A percentile compares a stretch with the other conserved stretches of the same genome.
Evolutionary conservation across 768 basidiomycete species (phyloP).

Genomic region (Solioccasus polychromus): DNA sequence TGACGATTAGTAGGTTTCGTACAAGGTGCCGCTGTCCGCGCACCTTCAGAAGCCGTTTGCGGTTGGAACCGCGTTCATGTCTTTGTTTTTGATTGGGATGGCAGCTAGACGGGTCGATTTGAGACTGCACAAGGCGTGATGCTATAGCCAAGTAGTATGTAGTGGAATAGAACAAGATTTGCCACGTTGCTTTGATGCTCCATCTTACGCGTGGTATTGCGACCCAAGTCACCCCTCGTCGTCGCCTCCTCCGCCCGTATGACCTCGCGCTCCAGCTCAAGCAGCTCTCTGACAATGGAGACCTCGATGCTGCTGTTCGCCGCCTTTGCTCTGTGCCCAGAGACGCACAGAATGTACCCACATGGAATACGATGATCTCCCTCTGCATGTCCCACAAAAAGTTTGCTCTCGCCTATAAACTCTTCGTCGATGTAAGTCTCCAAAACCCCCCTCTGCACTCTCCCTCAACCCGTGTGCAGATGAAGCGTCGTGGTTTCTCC

Average conservation of each 20-base stretch:
- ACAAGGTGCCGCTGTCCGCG: conserved; percentile 76
- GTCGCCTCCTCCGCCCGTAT: conserved; percentile 55
- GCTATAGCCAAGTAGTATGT: not conserved
- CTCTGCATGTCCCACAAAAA: conserved; percentile 55
- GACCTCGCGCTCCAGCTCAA: conserved; percentile 58
- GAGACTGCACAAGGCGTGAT: conserved; percentile 42
- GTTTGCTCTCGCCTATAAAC: conserved; percentile 57
- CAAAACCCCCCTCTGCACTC: conserved; percentile 10
- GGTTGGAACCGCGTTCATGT: conserved; percentile 68
- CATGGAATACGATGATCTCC: conserved; percentile 81
- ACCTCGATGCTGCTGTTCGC: conserved; percentile 59
- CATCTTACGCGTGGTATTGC: conserved; percentile 6
- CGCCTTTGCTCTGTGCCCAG: conserved; percentile 68
- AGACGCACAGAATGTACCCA: conserved; percentile 69
- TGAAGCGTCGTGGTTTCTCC: conserved; percentile 79
- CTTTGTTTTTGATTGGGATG: conserved; percentile 54
- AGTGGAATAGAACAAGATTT: not conserved
- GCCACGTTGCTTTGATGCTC: conserved; percentile 12
- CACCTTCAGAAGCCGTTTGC: conserved; percentile 84
- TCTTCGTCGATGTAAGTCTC: conserved; percentile 64
- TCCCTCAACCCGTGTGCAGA: conserved; percentile 40
- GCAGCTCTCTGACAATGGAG: conserved; percentile 51
- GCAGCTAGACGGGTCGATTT: conserved; percentile 50
- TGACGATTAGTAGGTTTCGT: conserved; percentile 63
- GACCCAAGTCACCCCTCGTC: not conserved